A percentile compares a stretch with the other conserved stretches of the same genome.
Evolutionary conservation across 805 yeast species (phyloP).

Genomic region (Candida silvicultrix): DNA sequence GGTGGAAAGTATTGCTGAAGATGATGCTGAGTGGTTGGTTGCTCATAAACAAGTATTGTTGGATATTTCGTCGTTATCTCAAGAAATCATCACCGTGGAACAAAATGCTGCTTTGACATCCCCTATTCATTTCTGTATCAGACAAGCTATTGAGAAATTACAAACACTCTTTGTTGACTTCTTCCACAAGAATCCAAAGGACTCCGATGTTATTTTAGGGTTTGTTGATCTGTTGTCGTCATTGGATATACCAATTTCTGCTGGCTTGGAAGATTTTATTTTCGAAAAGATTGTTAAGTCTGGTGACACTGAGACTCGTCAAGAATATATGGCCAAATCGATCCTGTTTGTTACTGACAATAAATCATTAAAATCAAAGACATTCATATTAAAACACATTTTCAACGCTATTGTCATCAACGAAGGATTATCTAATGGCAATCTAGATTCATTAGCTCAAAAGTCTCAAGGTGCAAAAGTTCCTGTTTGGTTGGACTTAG

Average conservation of each 20-base stretch:
- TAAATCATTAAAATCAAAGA: conserved; percentile 45
- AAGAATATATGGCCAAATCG: conserved; percentile 43
- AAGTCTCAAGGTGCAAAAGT: conserved; percentile 21
- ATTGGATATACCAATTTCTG: conserved; percentile 39
- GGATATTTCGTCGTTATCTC: conserved; percentile 35
- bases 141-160: conserved; percentile 58
- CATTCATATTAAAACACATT: conserved; percentile 54
- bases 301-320: conserved; percentile 38
- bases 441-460: conserved; percentile 39
- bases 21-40: conserved; percentile 54
- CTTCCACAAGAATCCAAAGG: conserved; percentile 27
- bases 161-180: conserved; percentile 41
- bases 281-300: conserved; percentile 49
- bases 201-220: conserved; percentile 32
- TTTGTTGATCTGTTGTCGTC: conserved; percentile 37
- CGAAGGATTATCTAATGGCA: conserved; percentile 47
- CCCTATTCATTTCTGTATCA: conserved; percentile 61
- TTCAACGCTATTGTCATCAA: conserved; percentile 60
- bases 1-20: conserved; percentile 42
- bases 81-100: conserved; percentile 37
- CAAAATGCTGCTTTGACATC: conserved; percentile 42
- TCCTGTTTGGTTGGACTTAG: conserved; percentile 57
- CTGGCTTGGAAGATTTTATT: conserved; percentile 49
- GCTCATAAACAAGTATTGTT: conserved; percentile 40
- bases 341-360: conserved; percentile 43